Conservation (phyloP, 257 asterid genomes). For the Hygrophila difformis region DNA sequence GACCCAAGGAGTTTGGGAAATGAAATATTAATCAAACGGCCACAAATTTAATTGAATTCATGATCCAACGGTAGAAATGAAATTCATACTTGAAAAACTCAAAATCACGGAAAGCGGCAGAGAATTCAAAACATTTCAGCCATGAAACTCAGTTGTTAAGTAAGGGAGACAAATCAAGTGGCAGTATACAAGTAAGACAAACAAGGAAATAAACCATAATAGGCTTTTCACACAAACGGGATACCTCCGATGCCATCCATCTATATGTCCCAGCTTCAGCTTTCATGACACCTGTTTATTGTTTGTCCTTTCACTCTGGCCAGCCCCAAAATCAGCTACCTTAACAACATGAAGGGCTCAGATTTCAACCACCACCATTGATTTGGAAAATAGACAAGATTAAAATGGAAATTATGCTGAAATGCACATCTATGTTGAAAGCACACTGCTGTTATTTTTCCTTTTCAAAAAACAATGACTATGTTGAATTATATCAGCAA, state of each 20-base stretch:
- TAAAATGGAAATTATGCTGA: too few relatives aligned
- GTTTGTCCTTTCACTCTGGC: constrained; percentile 95
- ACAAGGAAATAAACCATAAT: too few relatives aligned
- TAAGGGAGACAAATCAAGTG: not conserved
- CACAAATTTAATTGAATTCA: too few relatives aligned
- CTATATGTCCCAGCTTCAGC: constrained; percentile 98
- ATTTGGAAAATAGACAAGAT: constrained; percentile 9
- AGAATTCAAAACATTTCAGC: not conserved
- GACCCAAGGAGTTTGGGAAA: too few relatives aligned
- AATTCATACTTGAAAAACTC: too few relatives aligned
- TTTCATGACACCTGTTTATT: constrained; percentile 97
- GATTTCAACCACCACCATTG: too few relatives aligned
- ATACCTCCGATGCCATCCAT: constrained; percentile 99
- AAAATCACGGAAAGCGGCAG: not conserved
- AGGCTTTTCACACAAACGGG: not conserved
- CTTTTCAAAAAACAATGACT: not conserved
- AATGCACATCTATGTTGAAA: too few relatives aligned
- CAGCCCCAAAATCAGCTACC: constrained; percentile 98
- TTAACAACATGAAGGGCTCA: constrained; percentile 67
- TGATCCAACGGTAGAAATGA: too few relatives aligned
- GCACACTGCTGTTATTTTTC: not conserved
- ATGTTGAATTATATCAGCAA: not conserved
- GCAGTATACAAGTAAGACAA: not conserved
- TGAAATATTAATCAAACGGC: too few relatives aligned
- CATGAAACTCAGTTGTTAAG: too few relatives aligned